A percentile compares a stretch with the other conserved stretches of the same genome.
Conservation (phyloP, 1,139 yeast genomes). For the Protomyces pachydermus region DNA sequence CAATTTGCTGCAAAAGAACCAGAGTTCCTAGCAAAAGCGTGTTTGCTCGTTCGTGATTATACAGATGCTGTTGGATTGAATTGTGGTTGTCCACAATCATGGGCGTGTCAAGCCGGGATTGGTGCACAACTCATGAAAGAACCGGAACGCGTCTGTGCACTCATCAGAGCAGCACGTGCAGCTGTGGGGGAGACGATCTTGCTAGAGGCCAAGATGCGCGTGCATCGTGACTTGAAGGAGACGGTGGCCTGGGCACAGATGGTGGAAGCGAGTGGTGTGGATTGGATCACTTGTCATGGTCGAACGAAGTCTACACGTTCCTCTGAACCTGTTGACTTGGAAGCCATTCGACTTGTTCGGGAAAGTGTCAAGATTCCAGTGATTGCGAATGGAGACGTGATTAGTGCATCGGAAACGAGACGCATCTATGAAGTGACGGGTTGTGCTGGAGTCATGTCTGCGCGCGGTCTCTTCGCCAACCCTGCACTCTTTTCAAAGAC, state of each 20-base stretch:
- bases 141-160: constrained; percentile 70
- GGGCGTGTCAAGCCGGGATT: constrained; percentile 90
- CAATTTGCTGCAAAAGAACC: constrained; percentile 91
- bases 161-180: constrained; percentile 77
- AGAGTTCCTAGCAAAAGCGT: constrained; percentile 74
- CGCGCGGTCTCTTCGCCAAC: constrained; percentile 75
- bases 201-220: constrained; percentile 85
- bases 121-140: constrained; percentile 92
- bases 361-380: constrained; percentile 66
- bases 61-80: constrained; percentile 92
- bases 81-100: constrained; percentile 96
- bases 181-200: constrained; percentile 65
- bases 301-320: constrained; percentile 80
- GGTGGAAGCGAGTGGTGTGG: constrained; percentile 86
- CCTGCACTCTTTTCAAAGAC: constrained; percentile 69
- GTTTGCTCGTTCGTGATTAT: constrained; percentile 80
- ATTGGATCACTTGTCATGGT: constrained; percentile 91
- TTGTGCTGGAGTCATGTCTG: constrained; percentile 89
- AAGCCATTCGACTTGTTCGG: constrained; percentile 68
- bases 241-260: constrained; percentile 64
- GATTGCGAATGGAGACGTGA: constrained; percentile 94
- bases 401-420: constrained; percentile 57
- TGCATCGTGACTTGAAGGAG: constrained; percentile 64
- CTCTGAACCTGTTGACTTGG: constrained; percentile 72
- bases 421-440: constrained; percentile 61